Percentiles rank a stretch among this genome's conserved stretches.
Evolutionary conservation across 495 filamentous ascomycete genomes (phyloP).

Genomic region (Aspergillus incahuasiensis): DNA sequence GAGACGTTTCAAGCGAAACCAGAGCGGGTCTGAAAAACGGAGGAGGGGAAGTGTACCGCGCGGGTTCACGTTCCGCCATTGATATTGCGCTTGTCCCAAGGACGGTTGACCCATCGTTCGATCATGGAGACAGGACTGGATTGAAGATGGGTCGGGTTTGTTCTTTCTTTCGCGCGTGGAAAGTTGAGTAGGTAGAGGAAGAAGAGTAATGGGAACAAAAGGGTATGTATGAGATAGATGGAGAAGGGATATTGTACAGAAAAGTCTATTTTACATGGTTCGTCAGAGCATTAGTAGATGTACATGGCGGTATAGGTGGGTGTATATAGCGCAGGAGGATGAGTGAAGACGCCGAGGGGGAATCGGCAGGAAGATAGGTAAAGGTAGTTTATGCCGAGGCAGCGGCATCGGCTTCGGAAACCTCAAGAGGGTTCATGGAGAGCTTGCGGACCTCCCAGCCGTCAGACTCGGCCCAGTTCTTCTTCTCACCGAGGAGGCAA

Average conservation of each 20-base stretch:
- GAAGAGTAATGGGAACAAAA: conserved; percentile 8
- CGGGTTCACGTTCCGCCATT: conserved; percentile 35
- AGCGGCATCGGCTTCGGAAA: conserved; percentile 13
- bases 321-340: background rate
- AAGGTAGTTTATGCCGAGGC: conserved; percentile 16
- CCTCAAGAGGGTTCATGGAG: conserved; percentile 28
- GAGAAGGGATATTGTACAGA: conserved; percentile 15
- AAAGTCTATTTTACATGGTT: conserved; percentile 19
- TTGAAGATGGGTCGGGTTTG: conserved; percentile 39
- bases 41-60: conserved; percentile 37
- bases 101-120: conserved; percentile 20
- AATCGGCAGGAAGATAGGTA: background rate
- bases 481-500: conserved; percentile 79
- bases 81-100: conserved; percentile 38
- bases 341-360: background rate
- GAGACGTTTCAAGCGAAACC: conserved; percentile 10
- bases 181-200: conserved; percentile 9
- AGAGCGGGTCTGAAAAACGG: conserved; percentile 49
- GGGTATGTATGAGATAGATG: conserved; percentile 8
- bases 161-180: conserved; percentile 35
- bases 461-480: conserved; percentile 58
- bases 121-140: conserved; percentile 17
- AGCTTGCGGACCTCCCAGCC: conserved; percentile 43
- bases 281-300: conserved; percentile 9
- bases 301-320: background rate